phyloP scores from a whole-genome alignment of 2,329 filamentous ascomycete species.

The Microsporum audouinii region DNA sequence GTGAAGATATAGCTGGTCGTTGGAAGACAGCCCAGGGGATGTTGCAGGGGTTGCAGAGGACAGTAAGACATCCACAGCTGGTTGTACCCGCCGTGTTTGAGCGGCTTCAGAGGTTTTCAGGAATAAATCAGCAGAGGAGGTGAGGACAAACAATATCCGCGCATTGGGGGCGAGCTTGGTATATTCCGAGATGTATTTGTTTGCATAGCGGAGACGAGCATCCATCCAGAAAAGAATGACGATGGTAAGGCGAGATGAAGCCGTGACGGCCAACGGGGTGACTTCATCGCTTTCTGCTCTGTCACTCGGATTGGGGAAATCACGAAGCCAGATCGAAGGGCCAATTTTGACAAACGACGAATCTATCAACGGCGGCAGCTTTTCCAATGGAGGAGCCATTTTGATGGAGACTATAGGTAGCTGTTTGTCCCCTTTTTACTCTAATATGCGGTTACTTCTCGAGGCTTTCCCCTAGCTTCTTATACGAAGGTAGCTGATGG shows the following conservation, averaged over 20 bases:
- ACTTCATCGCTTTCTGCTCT: conserved; percentile 7
- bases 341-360: conserved; percentile 27
- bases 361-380: conserved; percentile 1
- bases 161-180: conserved; percentile 32
- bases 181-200: conserved; percentile 40
- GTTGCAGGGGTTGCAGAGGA: conserved; percentile 13
- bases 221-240: conserved; percentile 42
- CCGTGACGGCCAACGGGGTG: background rate
- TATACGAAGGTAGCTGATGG: too few species aligned
- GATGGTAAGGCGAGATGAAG: conserved; percentile 24
- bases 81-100: conserved; percentile 22
- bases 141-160: conserved; percentile 34
- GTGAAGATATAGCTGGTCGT: conserved; percentile 30
- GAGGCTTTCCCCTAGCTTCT: too few species aligned
- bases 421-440: background rate
- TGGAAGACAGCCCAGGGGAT: conserved; percentile 12
- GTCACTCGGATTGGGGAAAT: conserved; percentile 13
- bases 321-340: conserved; percentile 30
- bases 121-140: conserved; percentile 26
- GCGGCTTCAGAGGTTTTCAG: conserved; percentile 16
- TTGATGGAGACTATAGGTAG: background rate
- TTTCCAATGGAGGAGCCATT: background rate
- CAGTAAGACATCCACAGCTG: conserved; percentile 27
- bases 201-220: conserved; percentile 32
- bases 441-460: background rate